Evolutionary conservation across 2,329 filamentous ascomycete species (phyloP).

Genomic region (Aspergillus ochraceoroseus): DNA sequence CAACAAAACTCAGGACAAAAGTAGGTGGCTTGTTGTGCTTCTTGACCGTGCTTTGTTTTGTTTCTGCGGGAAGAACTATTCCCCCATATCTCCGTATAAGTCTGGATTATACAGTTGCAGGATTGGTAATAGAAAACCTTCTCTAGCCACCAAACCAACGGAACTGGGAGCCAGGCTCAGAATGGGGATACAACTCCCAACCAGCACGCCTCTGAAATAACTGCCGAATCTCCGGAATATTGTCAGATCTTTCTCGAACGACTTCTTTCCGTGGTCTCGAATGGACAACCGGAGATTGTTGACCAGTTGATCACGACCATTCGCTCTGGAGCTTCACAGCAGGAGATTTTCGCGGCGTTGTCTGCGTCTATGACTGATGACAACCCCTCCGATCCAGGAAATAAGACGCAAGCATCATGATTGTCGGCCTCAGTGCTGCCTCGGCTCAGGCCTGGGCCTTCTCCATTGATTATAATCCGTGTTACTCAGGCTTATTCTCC

Average conservation of each 20-base stretch:
- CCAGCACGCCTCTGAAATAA: constrained; percentile 4
- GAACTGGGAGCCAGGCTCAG: constrained; percentile 2
- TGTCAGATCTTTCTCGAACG: constrained; percentile 27
- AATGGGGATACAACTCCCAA: constrained; percentile 4
- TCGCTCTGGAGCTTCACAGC: constrained; percentile 28
- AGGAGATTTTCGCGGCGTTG: constrained; percentile 24
- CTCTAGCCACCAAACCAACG: constrained; percentile 11
- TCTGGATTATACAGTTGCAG: background rate
- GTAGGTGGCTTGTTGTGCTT: constrained; percentile 7
- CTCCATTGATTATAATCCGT: too few relatives aligned
- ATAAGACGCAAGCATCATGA: constrained; percentile 5
- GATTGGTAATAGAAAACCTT: constrained; percentile 7
- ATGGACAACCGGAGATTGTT: constrained; percentile 23
- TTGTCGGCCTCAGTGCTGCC: background rate
- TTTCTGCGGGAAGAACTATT: background rate
- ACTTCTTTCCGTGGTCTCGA: constrained; percentile 24
- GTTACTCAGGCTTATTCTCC: too few relatives aligned
- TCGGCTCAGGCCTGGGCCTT: too few relatives aligned
- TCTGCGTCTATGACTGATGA: constrained; percentile 11
- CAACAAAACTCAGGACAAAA: constrained; percentile 9
- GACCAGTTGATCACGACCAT: constrained; percentile 25
- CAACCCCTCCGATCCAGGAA: background rate
- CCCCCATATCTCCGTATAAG: background rate
- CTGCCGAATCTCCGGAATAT: constrained; percentile 18
- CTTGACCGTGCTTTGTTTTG: background rate